These are phyloP conservation scores for Podospora pseudopauciseta DNA, from an alignment of 495 filamentous ascomycete genomes.

Conservation along the genomic window DNA sequence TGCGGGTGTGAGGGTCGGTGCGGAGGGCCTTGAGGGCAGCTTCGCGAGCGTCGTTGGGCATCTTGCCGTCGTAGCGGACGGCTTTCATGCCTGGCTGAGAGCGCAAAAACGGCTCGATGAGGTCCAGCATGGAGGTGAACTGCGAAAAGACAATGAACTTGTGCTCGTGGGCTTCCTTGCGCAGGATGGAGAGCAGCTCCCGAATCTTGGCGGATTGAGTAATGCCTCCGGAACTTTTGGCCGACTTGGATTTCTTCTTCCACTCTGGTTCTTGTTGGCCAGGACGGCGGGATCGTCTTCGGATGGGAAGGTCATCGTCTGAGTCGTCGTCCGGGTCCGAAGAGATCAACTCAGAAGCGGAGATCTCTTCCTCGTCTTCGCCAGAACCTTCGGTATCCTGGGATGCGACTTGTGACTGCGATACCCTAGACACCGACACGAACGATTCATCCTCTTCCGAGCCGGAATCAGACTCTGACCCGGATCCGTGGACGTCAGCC, in stretches of 20 bases:
- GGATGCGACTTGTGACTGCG: slow-evolving; percentile 28
- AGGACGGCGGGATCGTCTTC: slow-evolving; percentile 16
- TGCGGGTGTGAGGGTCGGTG: slow-evolving; percentile 64
- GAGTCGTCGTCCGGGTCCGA: slow-evolving; percentile 39
- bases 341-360: slow-evolving; percentile 39
- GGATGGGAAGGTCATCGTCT: slow-evolving; percentile 12
- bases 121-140: slow-evolving; percentile 93
- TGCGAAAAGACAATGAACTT: slow-evolving; percentile 99
- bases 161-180: slow-evolving; percentile 68
- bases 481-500: slow-evolving; percentile 26
- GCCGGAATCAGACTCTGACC: slow-evolving; percentile 39
- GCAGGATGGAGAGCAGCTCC: slow-evolving; percentile 74
- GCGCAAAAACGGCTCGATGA: slow-evolving; percentile 86
- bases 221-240: slow-evolving; percentile 17
- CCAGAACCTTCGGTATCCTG: slow-evolving; percentile 25
- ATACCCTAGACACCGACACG: slow-evolving; percentile 41
- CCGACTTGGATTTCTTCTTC: neutral
- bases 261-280: neutral
- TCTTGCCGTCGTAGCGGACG: slow-evolving; percentile 90
- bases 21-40: slow-evolving; percentile 68
- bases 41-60: slow-evolving; percentile 91
- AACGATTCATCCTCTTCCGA: slow-evolving; percentile 36
- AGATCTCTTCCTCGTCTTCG: slow-evolving; percentile 24
- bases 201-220: slow-evolving; percentile 81
- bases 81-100: slow-evolving; percentile 62